Evolutionary conservation across 371 early-diverging fungal species (phyloP).

Genomic region (Blastocladiella emersonii): DNA sequence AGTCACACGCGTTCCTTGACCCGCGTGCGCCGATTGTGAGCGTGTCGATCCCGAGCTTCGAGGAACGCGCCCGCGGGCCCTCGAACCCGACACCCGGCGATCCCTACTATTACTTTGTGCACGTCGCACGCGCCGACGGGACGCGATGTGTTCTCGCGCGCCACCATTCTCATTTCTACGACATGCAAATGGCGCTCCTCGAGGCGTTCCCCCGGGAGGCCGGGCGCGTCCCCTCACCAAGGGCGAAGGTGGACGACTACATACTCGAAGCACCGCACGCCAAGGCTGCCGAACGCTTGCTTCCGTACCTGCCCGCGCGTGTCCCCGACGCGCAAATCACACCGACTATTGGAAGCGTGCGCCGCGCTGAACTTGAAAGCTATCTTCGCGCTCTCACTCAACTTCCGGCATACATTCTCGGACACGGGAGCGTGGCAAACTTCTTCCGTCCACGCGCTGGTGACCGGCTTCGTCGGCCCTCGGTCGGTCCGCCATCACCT

Average conservation of each 20-base stretch:
- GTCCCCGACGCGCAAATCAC: conserved; percentile 39
- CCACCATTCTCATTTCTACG: conserved; percentile 37
- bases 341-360: conserved; percentile 20
- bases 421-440: conserved; percentile 33
- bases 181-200: conserved; percentile 61
- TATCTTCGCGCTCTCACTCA: conserved; percentile 50
- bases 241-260: too few species aligned
- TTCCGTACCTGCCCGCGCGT: conserved; percentile 61
- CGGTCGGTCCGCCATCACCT: conserved; percentile 9
- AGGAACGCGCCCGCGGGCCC: not conserved
- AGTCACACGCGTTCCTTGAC: not conserved
- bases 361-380: conserved; percentile 45
- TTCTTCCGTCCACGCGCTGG: conserved; percentile 52
- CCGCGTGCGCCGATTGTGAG: not conserved
- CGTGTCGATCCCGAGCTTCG: not conserved
- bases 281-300: too few species aligned
- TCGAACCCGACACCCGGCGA: not conserved
- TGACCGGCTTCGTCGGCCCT: conserved; percentile 22
- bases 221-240: conserved; percentile 41
- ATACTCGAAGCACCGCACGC: too few species aligned
- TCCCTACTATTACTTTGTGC: not conserved
- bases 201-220: conserved; percentile 56
- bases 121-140: not conserved
- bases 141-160: not conserved
- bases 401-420: conserved; percentile 43